Conservation (phyloP, 208 protist species). For the Trypanosoma theileri region DNA sequence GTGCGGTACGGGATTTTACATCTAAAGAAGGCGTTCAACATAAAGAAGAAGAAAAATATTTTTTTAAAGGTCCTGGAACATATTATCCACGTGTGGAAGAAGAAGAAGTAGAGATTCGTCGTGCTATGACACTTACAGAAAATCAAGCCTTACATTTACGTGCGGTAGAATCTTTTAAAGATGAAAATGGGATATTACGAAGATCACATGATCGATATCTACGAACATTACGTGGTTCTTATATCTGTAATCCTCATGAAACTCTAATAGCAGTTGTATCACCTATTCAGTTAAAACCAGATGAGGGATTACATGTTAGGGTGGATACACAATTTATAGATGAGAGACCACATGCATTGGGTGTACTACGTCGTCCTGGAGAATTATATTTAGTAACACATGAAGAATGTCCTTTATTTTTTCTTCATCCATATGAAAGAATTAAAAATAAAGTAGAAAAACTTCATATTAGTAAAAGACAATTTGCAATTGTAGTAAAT, state of each 20-base stretch:
- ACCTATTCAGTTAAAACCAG: constrained; percentile 60
- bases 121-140: constrained; percentile 29
- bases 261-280: constrained; percentile 50
- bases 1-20: constrained; percentile 64
- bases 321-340: constrained; percentile 86
- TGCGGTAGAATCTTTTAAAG: constrained; percentile 40
- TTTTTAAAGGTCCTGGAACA: constrained; percentile 62
- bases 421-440: constrained; percentile 93
- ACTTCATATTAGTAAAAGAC: constrained; percentile 39
- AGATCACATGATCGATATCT: constrained; percentile 71
- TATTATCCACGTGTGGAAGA: constrained; percentile 79
- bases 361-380: constrained; percentile 59
- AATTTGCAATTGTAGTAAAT: constrained; percentile 32
- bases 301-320: constrained; percentile 86
- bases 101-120: constrained; percentile 39
- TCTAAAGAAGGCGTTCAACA: constrained; percentile 26
- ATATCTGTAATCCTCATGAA: constrained; percentile 85
- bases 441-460: constrained; percentile 65
- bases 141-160: constrained; percentile 44
- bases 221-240: constrained; percentile 42
- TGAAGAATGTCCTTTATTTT: constrained; percentile 74
- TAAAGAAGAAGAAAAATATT: constrained; percentile 46
- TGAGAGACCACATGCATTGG: constrained; percentile 60
- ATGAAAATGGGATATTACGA: constrained; percentile 39
- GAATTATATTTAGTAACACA: constrained; percentile 85